Base-by-base conservation (phyloP, 2,329 filamentous ascomycete genomes). In the Cladophialophora psammophila region DNA sequence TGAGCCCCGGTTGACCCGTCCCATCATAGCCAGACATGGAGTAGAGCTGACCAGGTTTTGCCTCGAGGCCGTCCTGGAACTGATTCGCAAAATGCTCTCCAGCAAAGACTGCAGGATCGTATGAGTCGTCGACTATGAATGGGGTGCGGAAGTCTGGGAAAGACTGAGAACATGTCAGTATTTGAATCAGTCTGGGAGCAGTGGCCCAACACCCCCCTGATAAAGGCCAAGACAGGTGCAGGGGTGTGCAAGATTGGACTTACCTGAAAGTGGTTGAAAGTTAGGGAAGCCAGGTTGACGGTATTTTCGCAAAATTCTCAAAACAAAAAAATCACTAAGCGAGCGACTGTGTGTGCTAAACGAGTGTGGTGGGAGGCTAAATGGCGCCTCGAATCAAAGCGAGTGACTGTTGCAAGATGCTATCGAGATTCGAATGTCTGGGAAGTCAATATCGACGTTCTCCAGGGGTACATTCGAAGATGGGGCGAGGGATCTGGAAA, bases 21-120 rank as follows among this genome's bases (percentile, higher is more conserved):
- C 96, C 96, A 76, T 86, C 84, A 85, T 93, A 94, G 81, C 90
- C 90, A 79, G 91, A 90, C 91, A 94, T 94, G 80, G 90, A 88
- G 81, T 91, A 82, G 75, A 88, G 81, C 82, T 87, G 80, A 84
- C 87, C 84, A 79, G 82, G 81, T 78, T 83, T 85, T 80, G 82
- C 82, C 80, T 81, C 78, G 70, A 83, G 81, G 82, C 83, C 83
- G 77, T 81, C 80, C 76, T 83, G 81, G 75, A 80, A 79, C 63
- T 77, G 78, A 73, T 77, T 78, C 67, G 76, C 77, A 73, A 81
- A 81, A 70, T 77, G 77, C 67, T 80, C 79, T 72, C 81, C 80
- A 75, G 80, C 79, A 73, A 79, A 78, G 69, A 81, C 80, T 63
- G 80, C 79, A 69, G 80, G 78, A 71, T 81, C 80, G 69, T 79